These are phyloP conservation scores for Garcia nutans DNA, from an alignment of 345 rosid genomes.

Conservation along the genomic window DNA sequence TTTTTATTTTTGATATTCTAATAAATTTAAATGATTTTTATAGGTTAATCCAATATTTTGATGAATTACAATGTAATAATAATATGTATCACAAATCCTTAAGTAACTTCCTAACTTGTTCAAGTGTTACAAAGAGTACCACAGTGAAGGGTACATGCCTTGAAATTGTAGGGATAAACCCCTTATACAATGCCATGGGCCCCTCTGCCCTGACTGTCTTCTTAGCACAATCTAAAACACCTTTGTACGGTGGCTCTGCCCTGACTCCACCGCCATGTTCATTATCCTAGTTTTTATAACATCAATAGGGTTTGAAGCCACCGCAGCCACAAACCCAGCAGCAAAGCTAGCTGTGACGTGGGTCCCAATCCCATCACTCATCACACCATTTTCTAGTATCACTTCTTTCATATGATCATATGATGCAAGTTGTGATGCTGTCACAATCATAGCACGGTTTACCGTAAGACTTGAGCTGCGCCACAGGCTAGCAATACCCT, in stretches of 20 bases:
- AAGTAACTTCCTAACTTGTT: conserved; percentile 21
- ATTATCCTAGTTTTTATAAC: conserved; percentile 24
- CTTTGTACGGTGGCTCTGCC: conserved; percentile 20
- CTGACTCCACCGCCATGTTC: conserved; percentile 25
- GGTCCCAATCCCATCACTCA: conserved; percentile 21
- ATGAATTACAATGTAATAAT: too few relatives aligned
- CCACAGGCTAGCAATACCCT: conserved; percentile 19
- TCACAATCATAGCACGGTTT: conserved; percentile 18
- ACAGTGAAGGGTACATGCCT: conserved; percentile 28
- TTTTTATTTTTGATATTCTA: too few relatives aligned
- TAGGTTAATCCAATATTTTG: too few relatives aligned
- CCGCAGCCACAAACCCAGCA: conserved; percentile 22
- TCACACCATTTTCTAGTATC: conserved; percentile 14
- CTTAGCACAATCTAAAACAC: conserved; percentile 23
- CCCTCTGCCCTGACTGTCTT: conserved; percentile 19
- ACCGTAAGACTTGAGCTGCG: conserved; percentile 14
- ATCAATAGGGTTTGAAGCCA: conserved; percentile 25
- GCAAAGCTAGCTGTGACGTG: conserved; percentile 19
- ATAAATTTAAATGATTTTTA: too few relatives aligned
- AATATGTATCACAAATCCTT: conserved; percentile 2
- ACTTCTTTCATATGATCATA: conserved; percentile 22
- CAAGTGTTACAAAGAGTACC: conserved; percentile 23
- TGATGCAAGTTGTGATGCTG: conserved; percentile 19
- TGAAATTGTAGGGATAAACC: conserved; percentile 21
- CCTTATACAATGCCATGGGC: conserved; percentile 19